phyloP scores from a whole-genome alignment of 148 eudicot genomes.

The Cornus controversa region DNA sequence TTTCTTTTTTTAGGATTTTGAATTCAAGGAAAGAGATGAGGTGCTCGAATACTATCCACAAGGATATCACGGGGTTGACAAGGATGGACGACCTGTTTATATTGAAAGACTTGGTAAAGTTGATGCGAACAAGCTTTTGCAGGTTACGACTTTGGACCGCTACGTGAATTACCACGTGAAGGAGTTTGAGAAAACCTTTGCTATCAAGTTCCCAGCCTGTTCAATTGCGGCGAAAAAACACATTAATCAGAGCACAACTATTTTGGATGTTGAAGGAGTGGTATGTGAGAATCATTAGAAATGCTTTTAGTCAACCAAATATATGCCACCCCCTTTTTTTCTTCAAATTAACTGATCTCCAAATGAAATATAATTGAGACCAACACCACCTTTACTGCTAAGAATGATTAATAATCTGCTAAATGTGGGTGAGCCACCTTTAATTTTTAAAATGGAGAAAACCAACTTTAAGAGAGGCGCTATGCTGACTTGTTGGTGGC shows the following conservation, averaged over 20 bases:
- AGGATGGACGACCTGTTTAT: constrained; percentile 86
- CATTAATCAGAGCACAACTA: constrained; percentile 87
- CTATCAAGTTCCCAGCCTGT: constrained; percentile 76
- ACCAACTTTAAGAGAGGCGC: neutral
- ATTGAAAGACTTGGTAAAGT: constrained; percentile 77
- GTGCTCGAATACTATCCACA: constrained; percentile 83
- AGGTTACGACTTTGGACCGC: constrained; percentile 77
- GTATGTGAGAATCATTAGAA: constrained; percentile 30
- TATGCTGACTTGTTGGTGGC: neutral
- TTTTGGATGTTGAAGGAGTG: constrained; percentile 97
- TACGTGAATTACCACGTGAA: constrained; percentile 76
- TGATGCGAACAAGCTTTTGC: constrained; percentile 73
- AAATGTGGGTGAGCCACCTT: neutral
- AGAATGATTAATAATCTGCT: neutral
- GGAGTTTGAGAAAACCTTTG: constrained; percentile 80
- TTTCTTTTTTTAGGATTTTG: constrained; percentile 56
- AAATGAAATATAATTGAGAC: constrained; percentile 2
- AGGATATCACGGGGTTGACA: constrained; percentile 94
- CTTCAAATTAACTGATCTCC: neutral
- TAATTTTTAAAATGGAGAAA: neutral
- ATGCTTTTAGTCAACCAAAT: neutral
- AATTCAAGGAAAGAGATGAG: constrained; percentile 68
- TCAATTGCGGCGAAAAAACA: constrained; percentile 79
- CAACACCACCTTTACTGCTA: neutral
- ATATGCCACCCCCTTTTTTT: neutral